Percentiles rank a stretch among this genome's conserved stretches.
phyloP scores from a whole-genome alignment of 1,284 basidiomycete species.

The Wallemia ichthyophaga region DNA sequence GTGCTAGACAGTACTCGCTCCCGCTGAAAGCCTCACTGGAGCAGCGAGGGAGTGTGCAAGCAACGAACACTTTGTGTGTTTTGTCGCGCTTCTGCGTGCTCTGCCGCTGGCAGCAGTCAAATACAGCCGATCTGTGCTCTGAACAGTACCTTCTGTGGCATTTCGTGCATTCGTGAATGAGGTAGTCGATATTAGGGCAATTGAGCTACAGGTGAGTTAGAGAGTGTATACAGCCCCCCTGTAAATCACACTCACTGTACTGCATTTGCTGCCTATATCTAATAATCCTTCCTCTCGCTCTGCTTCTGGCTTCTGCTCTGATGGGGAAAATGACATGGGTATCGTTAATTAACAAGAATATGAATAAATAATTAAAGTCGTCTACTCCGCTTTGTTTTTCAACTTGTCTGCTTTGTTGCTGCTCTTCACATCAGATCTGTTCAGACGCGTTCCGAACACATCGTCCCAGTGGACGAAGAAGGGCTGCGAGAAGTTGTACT shows the following conservation, averaged over 20 bases:
- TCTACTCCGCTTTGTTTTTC: neutral
- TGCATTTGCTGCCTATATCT: neutral
- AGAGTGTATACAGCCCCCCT: neutral
- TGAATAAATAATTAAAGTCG: neutral
- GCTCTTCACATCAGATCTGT: slow-evolving; percentile 5
- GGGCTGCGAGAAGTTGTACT: slow-evolving; percentile 83
- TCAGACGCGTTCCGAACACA: slow-evolving; percentile 17
- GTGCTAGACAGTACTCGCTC: neutral
- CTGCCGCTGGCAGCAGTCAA: neutral
- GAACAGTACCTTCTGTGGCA: neutral
- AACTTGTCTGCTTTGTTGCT: neutral
- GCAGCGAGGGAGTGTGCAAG: neutral
- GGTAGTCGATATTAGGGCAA: neutral
- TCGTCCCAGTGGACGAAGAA: slow-evolving; percentile 28
- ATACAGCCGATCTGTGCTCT: neutral
- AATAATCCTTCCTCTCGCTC: neutral
- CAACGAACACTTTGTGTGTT: too few species aligned
- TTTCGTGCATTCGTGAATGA: neutral
- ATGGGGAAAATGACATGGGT: neutral
- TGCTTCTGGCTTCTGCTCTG: too few species aligned
- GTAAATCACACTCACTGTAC: neutral
- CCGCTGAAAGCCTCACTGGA: neutral
- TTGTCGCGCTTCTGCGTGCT: neutral
- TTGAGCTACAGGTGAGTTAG: neutral
- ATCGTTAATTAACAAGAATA: neutral